phyloP scores from a whole-genome alignment of 306 rosid species.

The Cucurbita pepo region DNA sequence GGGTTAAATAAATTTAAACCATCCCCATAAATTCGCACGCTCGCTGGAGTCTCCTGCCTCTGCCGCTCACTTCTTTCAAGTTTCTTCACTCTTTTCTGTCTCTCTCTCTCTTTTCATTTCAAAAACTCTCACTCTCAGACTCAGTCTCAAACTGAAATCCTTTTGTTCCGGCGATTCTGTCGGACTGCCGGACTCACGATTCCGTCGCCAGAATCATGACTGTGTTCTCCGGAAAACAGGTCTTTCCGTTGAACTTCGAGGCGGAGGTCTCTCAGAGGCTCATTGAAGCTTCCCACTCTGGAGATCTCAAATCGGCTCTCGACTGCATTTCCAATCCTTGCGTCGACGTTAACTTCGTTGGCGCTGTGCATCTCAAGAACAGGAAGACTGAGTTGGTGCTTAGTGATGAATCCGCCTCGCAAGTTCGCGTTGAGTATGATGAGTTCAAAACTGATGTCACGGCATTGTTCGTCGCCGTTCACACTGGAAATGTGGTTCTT shows the following conservation, averaged over 20 bases:
- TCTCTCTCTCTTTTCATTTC: not conserved
- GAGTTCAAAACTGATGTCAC: constrained; percentile 78
- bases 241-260: constrained; percentile 74
- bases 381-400: constrained; percentile 38
- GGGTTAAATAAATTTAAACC: constrained; percentile 8
- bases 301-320: constrained; percentile 51
- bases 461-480: constrained; percentile 80
- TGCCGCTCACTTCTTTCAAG: constrained; percentile 64
- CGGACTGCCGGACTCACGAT: constrained; percentile 2
- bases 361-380: constrained; percentile 41
- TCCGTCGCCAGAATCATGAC: constrained; percentile 32
- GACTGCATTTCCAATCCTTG: constrained; percentile 57
- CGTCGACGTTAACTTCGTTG: constrained; percentile 79
- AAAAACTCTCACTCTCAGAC: not conserved
- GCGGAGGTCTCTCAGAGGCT: constrained; percentile 63
- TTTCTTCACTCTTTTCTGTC: constrained; percentile 11
- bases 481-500: constrained; percentile 36
- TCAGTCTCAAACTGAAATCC: not conserved
- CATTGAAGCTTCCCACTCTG: constrained; percentile 61
- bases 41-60: not conserved
- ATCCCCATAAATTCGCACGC: constrained; percentile 22
- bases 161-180: constrained; percentile 8
- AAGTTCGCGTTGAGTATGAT: constrained; percentile 39
- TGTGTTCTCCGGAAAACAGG: constrained; percentile 66
- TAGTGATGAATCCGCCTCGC: constrained; percentile 39